Conservation (phyloP, 768 basidiomycete species). For the Solioccasus polychromus region DNA sequence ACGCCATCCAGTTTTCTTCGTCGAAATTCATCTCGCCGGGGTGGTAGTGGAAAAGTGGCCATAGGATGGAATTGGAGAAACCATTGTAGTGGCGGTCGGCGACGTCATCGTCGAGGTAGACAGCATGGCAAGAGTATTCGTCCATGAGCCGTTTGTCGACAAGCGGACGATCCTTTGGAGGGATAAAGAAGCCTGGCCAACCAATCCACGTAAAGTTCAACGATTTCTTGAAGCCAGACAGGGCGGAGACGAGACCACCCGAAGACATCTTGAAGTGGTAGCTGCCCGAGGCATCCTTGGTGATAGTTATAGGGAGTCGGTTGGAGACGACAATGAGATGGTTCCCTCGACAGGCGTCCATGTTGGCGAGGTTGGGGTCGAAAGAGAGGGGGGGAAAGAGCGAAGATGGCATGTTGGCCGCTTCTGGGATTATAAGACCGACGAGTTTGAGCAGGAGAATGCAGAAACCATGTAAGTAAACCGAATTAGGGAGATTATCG, state of each 20-base stretch:
- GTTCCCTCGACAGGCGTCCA: conserved; percentile 48
- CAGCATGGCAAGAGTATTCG: conserved; percentile 96
- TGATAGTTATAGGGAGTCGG: conserved; percentile 93
- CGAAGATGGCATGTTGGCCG: conserved; percentile 23
- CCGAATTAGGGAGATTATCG: conserved; percentile 35
- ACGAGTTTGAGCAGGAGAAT: conserved; percentile 14
- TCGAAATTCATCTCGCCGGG: conserved; percentile 99
- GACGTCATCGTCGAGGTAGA: conserved; percentile 96
- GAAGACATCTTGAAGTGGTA: conserved; percentile 99
- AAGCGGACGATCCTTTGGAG: conserved; percentile 81
- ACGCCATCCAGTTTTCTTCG: conserved; percentile 97
- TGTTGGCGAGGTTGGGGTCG: conserved; percentile 34
- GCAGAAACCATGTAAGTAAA: conserved; percentile 19
- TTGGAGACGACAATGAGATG: conserved; percentile 96
- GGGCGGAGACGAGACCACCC: conserved; percentile 94
- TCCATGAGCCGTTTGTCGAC: conserved; percentile 92
- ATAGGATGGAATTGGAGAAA: conserved; percentile 99
- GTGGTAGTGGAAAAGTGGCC: conserved; percentile 99
- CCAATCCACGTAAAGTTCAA: conserved; percentile 98
- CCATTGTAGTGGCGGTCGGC: conserved; percentile 99
- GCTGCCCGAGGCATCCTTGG: conserved; percentile 86
- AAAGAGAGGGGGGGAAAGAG: conserved; percentile 23
- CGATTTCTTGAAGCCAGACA: conserved; percentile 97
- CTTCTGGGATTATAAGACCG: conserved; percentile 26
- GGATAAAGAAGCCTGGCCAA: conserved; percentile 94